Conservation (phyloP, 1,284 basidiomycete species). For the Psilocybe mexicana region DNA sequence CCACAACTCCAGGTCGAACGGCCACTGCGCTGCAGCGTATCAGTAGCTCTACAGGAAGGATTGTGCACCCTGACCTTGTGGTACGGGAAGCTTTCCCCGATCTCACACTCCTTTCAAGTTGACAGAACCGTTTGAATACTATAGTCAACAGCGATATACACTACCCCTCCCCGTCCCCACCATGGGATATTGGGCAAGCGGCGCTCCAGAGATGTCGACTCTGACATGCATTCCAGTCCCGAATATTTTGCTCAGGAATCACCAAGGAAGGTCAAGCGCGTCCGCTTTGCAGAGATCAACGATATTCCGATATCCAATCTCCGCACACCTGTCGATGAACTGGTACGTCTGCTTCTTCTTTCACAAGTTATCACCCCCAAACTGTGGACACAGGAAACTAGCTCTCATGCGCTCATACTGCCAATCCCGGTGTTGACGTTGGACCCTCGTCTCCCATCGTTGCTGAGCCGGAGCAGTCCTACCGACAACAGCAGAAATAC, state of each 20-base stretch:
- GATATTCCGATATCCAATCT: slow-evolving; percentile 5
- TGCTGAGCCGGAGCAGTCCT: too few species aligned
- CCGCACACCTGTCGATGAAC: slow-evolving; percentile 7
- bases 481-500: too few species aligned
- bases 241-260: background rate
- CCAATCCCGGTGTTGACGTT: too few species aligned
- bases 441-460: too few species aligned
- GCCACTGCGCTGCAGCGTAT: background rate
- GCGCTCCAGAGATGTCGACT: background rate
- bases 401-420: background rate
- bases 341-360: background rate
- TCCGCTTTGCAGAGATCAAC: slow-evolving; percentile 9
- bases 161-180: background rate
- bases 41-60: background rate
- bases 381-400: background rate
- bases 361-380: background rate
- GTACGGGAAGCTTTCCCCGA: background rate
- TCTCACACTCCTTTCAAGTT: too few species aligned
- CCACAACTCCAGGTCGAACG: background rate
- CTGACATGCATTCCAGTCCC: background rate
- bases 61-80: background rate
- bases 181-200: slow-evolving; percentile 8
- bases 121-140: too few species aligned
- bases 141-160: background rate
- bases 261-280: slow-evolving; percentile 8